Conservation (phyloP, 106 monocot genomes). For the Dendrobium huoshanense region DNA sequence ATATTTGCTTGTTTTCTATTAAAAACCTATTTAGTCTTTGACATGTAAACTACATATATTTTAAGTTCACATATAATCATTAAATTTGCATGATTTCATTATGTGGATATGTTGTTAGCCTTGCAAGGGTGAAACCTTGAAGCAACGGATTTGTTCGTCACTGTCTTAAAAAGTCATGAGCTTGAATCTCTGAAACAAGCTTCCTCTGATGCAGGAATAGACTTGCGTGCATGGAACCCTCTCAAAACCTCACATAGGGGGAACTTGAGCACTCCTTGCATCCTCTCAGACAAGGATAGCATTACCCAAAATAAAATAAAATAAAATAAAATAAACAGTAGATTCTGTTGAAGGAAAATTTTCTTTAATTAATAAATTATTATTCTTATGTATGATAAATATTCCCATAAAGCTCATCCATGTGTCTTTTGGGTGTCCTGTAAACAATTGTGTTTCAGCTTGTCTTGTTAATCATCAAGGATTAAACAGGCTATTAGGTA, state of each 20-base stretch:
- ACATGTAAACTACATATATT: not conserved
- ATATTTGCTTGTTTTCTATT: not conserved
- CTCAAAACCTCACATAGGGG: not conserved
- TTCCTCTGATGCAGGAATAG: not conserved
- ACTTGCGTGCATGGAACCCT: not conserved
- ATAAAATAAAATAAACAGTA: not conserved
- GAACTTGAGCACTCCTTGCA: not conserved
- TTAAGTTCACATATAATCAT: not conserved
- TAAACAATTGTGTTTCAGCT: not conserved
- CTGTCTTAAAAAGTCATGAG: not conserved
- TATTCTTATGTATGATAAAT: not conserved
- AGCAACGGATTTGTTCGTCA: not conserved
- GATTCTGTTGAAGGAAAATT: not conserved
- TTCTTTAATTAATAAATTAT: not conserved
- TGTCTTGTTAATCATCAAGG: not conserved
- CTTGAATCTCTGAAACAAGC: not conserved
- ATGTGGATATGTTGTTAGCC: not conserved
- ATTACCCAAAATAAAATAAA: not conserved
- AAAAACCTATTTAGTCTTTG: not conserved
- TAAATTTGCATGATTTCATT: not conserved
- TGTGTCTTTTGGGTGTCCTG: not conserved
- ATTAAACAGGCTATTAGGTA: not conserved
- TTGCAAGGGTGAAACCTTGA: not conserved
- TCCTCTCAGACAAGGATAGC: not conserved
- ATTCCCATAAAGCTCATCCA: not conserved